Evolutionary conservation across 2,329 filamentous ascomycete species (phyloP).

Genomic region (Neonectria magnoliae): DNA sequence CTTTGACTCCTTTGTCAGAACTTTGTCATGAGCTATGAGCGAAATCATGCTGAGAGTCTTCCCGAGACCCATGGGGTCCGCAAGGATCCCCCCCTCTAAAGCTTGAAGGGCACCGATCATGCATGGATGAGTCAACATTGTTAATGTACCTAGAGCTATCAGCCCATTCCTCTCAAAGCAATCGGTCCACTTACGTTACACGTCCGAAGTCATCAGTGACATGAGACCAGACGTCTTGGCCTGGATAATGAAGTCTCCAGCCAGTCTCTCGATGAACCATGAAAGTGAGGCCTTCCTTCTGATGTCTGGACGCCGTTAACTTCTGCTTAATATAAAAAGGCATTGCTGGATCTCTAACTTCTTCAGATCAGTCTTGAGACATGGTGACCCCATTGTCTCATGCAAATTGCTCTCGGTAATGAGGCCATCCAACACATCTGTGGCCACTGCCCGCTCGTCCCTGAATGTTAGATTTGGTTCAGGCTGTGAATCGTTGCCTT

Average conservation of each 20-base stretch:
- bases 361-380: constrained; percentile 3
- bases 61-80: constrained; percentile 1
- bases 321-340: neutral
- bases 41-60: constrained; percentile 3
- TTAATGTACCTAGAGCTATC: constrained; percentile 2
- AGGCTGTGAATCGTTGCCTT: neutral
- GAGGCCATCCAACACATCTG: neutral
- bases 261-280: constrained; percentile 1
- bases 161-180: neutral
- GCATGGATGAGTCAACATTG: constrained; percentile 5
- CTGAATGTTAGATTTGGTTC: neutral
- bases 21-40: constrained; percentile 1
- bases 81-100: constrained; percentile 8
- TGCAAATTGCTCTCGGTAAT: neutral
- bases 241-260: neutral
- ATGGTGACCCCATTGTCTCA: neutral
- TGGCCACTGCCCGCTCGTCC: neutral
- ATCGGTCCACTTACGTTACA: neutral
- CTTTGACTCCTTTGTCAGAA: neutral
- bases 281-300: constrained; percentile 7
- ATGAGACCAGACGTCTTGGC: constrained; percentile 4
- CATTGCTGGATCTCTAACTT: neutral
- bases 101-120: neutral
- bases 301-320: neutral
- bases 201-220: neutral